Conservation (phyloP, 2,329 filamentous ascomycete species). For the Colletotrichum sp. region DNA sequence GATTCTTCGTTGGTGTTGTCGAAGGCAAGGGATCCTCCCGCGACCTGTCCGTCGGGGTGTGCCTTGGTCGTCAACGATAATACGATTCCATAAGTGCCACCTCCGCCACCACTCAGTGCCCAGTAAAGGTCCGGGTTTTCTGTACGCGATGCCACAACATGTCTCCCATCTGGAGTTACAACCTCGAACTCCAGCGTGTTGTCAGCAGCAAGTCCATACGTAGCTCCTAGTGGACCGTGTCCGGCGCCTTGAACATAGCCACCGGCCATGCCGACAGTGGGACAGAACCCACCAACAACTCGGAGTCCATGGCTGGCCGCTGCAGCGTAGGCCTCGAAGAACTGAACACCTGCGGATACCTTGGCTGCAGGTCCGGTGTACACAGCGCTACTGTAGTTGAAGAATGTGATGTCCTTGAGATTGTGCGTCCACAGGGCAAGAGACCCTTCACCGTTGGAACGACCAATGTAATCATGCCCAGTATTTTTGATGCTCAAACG, state of each 20-base stretch:
- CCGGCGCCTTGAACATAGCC: slow-evolving; percentile 62
- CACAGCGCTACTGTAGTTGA: background rate
- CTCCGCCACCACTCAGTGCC: slow-evolving; percentile 57
- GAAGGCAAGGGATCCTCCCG: slow-evolving; percentile 38
- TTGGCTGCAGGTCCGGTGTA: slow-evolving; percentile 29
- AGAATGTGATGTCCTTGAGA: slow-evolving; percentile 29
- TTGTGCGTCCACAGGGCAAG: slow-evolving; percentile 44
- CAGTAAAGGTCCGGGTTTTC: slow-evolving; percentile 58
- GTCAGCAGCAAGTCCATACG: slow-evolving; percentile 57
- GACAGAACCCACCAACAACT: slow-evolving; percentile 50
- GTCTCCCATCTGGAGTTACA: slow-evolving; percentile 46
- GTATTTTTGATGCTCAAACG: slow-evolving; percentile 57
- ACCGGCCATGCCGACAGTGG: slow-evolving; percentile 56
- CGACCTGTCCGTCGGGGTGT: slow-evolving; percentile 28
- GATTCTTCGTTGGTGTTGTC: slow-evolving; percentile 32
- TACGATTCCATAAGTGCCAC: slow-evolving; percentile 56
- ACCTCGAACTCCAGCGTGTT: slow-evolving; percentile 54
- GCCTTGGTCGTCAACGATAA: slow-evolving; percentile 18
- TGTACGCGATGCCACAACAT: slow-evolving; percentile 42
- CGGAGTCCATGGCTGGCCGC: slow-evolving; percentile 42
- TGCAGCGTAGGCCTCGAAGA: slow-evolving; percentile 44
- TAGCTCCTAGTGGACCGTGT: slow-evolving; percentile 47
- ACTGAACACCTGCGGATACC: slow-evolving; percentile 49
- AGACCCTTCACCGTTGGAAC: slow-evolving; percentile 36
- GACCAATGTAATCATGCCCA: slow-evolving; percentile 51